Evolutionary conservation across 345 rosid species (phyloP).

Genomic region (Aethionema arabicum): DNA sequence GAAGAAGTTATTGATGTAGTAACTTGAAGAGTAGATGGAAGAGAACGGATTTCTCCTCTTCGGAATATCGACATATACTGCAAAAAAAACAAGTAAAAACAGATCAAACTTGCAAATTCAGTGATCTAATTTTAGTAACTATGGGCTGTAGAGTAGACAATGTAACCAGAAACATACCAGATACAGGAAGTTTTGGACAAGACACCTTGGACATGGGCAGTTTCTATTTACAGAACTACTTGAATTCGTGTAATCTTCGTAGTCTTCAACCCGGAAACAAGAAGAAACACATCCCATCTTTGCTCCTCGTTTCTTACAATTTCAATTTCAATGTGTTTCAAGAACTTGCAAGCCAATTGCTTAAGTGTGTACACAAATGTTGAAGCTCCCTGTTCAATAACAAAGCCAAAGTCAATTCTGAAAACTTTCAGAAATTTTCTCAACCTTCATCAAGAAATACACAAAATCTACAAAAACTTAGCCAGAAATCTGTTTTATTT

Average conservation of each 20-base stretch:
- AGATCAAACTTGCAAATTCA: neutral
- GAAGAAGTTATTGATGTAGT: conserved; percentile 67
- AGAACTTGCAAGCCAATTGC: conserved; percentile 26
- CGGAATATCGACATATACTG: conserved; percentile 72
- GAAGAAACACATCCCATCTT: conserved; percentile 85
- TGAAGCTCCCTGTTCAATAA: conserved; percentile 1
- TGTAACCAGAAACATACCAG: conserved; percentile 47
- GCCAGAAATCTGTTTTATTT: conserved; percentile 8
- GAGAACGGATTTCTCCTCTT: conserved; percentile 72
- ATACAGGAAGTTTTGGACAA: conserved; percentile 61
- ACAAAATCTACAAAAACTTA: conserved; percentile 23
- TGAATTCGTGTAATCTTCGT: conserved; percentile 68
- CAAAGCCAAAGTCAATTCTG: conserved; percentile 9
- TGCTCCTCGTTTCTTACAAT: conserved; percentile 34
- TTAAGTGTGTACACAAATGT: neutral
- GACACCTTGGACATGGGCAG: conserved; percentile 67
- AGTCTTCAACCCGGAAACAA: conserved; percentile 65
- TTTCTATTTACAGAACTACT: conserved; percentile 59
- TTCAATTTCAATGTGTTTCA: conserved; percentile 16
- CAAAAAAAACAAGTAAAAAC: conserved; percentile 25
- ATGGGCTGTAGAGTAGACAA: neutral
- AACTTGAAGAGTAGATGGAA: conserved; percentile 66
- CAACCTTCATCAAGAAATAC: conserved; percentile 2
- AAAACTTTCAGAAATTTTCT: conserved; percentile 5
- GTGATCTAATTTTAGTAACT: conserved; percentile 3